These are phyloP conservation scores for Letharia lupina DNA, from an alignment of 495 filamentous ascomycete species.

Conservation along the genomic window DNA sequence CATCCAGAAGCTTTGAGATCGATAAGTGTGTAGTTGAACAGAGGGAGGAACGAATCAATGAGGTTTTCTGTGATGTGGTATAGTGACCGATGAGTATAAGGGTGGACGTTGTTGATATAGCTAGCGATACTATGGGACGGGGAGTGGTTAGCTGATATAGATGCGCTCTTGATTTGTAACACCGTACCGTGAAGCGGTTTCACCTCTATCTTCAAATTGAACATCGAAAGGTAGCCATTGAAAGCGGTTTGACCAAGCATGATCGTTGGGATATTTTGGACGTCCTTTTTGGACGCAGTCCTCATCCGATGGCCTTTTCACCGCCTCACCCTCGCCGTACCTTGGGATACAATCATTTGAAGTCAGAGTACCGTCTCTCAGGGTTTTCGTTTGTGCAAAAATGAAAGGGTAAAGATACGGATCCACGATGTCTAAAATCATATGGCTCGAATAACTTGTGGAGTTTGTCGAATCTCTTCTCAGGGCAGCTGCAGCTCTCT, in stretches of 20 bases:
- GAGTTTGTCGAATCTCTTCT: slow-evolving; percentile 23
- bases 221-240: slow-evolving; percentile 38
- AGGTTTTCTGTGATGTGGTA: slow-evolving; percentile 38
- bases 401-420: slow-evolving; percentile 39
- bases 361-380: slow-evolving; percentile 26
- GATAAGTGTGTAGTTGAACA: slow-evolving; percentile 36
- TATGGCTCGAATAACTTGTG: slow-evolving; percentile 1
- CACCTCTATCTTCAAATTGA: slow-evolving; percentile 24
- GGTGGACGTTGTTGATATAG: slow-evolving; percentile 46
- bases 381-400: slow-evolving; percentile 34
- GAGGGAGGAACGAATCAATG: slow-evolving; percentile 34
- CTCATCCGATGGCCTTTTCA: slow-evolving; percentile 13
- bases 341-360: slow-evolving; percentile 27
- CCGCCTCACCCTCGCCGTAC: slow-evolving; percentile 29
- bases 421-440: slow-evolving; percentile 33
- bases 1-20: slow-evolving; percentile 33
- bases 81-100: slow-evolving; percentile 28
- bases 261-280: slow-evolving; percentile 32
- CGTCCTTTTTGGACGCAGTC: slow-evolving; percentile 26
- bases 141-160: slow-evolving; percentile 9
- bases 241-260: slow-evolving; percentile 37
- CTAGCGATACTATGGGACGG: slow-evolving; percentile 27
- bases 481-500: slow-evolving; percentile 24
- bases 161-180: neutral
- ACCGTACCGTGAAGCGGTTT: slow-evolving; percentile 7